Evolutionary conservation across 2,329 filamentous ascomycete genomes (phyloP).

Genomic region (Beauveria rudraprayagi): DNA sequence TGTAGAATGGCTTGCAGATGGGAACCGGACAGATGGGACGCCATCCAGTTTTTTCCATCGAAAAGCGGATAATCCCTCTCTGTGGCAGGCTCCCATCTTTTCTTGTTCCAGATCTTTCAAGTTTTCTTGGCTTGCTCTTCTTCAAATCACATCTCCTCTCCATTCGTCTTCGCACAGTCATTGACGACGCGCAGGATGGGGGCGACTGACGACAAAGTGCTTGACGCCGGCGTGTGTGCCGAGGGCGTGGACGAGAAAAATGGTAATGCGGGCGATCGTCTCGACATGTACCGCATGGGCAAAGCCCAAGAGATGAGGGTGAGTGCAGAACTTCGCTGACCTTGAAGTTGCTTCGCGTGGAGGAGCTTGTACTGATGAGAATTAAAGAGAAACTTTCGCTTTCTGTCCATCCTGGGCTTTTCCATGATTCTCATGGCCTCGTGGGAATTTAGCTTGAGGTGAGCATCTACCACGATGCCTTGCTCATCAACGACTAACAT

Average conservation of each 20-base stretch:
- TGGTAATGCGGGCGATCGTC: slow-evolving; percentile 26
- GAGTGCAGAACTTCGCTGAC: slow-evolving; percentile 9
- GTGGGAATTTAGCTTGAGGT: slow-evolving; percentile 36
- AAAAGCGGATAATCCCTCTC: neutral
- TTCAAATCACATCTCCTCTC: neutral
- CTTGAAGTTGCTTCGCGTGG: neutral
- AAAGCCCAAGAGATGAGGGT: slow-evolving; percentile 40
- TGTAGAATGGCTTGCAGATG: neutral
- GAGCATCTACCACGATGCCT: neutral
- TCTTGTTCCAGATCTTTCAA: neutral
- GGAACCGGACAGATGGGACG: neutral
- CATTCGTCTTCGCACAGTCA: neutral
- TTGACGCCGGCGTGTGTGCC: neutral
- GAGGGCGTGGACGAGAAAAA: slow-evolving; percentile 20
- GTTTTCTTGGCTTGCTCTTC: neutral
- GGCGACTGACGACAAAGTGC: neutral
- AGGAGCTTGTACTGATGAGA: neutral
- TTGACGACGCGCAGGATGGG: neutral
- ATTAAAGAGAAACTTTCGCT: slow-evolving; percentile 34
- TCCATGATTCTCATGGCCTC: slow-evolving; percentile 37
- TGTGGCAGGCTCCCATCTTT: neutral
- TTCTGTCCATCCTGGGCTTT: slow-evolving; percentile 39
- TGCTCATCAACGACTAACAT: neutral
- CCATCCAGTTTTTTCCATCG: too few relatives aligned
- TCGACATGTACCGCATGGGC: slow-evolving; percentile 40